Base-by-base conservation (phyloP, 2,329 filamentous ascomycete genomes). In the Dactylellina cionopaga region DNA sequence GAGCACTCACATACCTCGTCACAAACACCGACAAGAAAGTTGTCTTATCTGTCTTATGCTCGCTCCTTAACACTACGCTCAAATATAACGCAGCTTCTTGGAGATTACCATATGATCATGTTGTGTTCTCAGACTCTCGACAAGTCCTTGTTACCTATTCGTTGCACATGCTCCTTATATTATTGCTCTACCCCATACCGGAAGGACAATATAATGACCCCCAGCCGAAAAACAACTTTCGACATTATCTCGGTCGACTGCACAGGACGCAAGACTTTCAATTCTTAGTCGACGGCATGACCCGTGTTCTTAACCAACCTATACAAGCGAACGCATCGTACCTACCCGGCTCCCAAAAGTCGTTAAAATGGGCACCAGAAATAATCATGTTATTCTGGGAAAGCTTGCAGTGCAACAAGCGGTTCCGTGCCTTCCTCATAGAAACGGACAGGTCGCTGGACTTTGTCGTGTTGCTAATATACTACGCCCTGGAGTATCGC, bases 341-440 rank as follows among this genome's bases (percentile, higher is more conserved):
- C 79, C 87, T 97, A 1, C 92, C 94, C 0, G 92, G 92, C 3
- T 90, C 89, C 37, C 92, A 96, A 77, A 87, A 90, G 49, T 87
- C 90, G 0, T 84, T 92, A 56, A 92, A 91, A 78, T 96, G 94
- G 85, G 92, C 93, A 0, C 93, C 95, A 1, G 95, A 99, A 81
- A 96, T 96, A 83, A 89, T 98, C 62, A 95, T 97, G 86, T 85
- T 99, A 1, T 97, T 98, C 79, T 99, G 95, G 95, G 95, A 99
- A 82, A 88, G 92, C 35, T 88, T 95, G 3, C 95, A 99, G 80
- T 97, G 94, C 85, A 99, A 99, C 82, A 98, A 96, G 81, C 87
- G 94, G 69, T 99, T 99, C 82, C 87, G 95, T 29, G 92, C 92
- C 0, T 99, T 97, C 80, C 95, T 99, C 77, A 94, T 98, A 74